Percentiles rank a stretch among this genome's conserved stretches.
Evolutionary conservation across 202 grass and related monocot species (phyloP).

Genomic region (Tripidium arundinaceum): DNA sequence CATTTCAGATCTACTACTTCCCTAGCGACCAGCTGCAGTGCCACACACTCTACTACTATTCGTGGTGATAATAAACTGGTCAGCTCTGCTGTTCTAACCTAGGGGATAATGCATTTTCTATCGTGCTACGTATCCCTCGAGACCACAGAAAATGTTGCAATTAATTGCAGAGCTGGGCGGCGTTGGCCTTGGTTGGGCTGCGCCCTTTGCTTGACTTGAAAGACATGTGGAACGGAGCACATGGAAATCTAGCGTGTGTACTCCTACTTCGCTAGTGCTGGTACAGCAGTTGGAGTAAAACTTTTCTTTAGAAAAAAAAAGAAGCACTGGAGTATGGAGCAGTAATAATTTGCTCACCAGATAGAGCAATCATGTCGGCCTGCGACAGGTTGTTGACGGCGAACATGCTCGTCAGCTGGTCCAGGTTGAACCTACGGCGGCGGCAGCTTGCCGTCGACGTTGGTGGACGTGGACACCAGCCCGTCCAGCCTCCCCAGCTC

Average conservation of each 20-base stretch:
- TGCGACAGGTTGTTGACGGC: slow-evolving; percentile 73
- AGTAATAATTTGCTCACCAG: slow-evolving; percentile 45
- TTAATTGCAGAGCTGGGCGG: background rate
- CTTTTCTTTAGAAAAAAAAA: background rate
- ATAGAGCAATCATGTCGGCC: slow-evolving; percentile 83
- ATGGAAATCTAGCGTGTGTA: background rate
- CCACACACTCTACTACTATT: background rate
- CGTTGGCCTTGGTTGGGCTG: background rate
- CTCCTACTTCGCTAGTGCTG: background rate
- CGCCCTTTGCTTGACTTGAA: slow-evolving; percentile 16
- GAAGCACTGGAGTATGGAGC: background rate
- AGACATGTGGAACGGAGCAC: slow-evolving; percentile 9
- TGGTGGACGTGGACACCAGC: slow-evolving; percentile 61
- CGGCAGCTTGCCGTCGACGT: slow-evolving; percentile 66
- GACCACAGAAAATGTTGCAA: background rate
- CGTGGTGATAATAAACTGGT: background rate
- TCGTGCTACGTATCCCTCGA: background rate
- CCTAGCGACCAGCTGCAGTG: background rate
- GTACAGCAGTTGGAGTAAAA: background rate
- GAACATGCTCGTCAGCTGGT: slow-evolving; percentile 71
- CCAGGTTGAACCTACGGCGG: slow-evolving; percentile 54
- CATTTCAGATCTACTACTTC: slow-evolving; percentile 9
- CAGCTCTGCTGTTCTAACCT: background rate
- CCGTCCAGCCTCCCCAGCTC: slow-evolving; percentile 85
- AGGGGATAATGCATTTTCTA: background rate